These are phyloP conservation scores for Hericium rajendrae DNA, from an alignment of 768 basidiomycete species.

Conservation along the genomic window DNA sequence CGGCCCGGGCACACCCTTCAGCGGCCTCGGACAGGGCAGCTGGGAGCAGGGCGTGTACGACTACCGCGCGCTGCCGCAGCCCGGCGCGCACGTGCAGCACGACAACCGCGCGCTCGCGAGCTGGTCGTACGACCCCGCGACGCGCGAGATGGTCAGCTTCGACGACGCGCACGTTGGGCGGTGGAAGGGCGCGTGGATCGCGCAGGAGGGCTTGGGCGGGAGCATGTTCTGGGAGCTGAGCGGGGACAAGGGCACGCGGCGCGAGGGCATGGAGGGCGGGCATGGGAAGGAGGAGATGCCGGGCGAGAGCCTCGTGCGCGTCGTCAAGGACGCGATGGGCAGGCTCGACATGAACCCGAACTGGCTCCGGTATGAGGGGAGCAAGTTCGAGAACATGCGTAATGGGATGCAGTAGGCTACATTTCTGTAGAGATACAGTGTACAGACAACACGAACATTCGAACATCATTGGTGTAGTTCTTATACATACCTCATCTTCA, in stretches of 20 bases:
- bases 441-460: too few relatives aligned
- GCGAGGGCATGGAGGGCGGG: conserved; percentile 68
- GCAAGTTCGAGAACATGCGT: conserved; percentile 73
- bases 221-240: conserved; percentile 94
- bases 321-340: conserved; percentile 42
- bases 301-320: conserved; percentile 59
- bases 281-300: conserved; percentile 66
- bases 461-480: too few relatives aligned
- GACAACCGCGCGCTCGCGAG: conserved; percentile 67
- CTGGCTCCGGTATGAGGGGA: conserved; percentile 71
- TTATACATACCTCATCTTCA: too few relatives aligned
- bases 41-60: conserved; percentile 94
- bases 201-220: conserved; percentile 67
- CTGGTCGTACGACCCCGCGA: conserved; percentile 72
- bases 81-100: conserved; percentile 52
- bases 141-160: conserved; percentile 75
- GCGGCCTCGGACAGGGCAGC: conserved; percentile 75
- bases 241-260: conserved; percentile 63
- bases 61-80: conserved; percentile 80
- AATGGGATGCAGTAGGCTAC: conserved; percentile 42
- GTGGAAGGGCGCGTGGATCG: conserved; percentile 78
- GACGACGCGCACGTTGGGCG: conserved; percentile 60
- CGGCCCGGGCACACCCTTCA: conserved; percentile 73
- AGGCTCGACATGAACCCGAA: conserved; percentile 36
- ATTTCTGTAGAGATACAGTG: too few relatives aligned